phyloP scores from a whole-genome alignment of 1,139 yeast genomes.

The Saccharomyces uvarum region DNA sequence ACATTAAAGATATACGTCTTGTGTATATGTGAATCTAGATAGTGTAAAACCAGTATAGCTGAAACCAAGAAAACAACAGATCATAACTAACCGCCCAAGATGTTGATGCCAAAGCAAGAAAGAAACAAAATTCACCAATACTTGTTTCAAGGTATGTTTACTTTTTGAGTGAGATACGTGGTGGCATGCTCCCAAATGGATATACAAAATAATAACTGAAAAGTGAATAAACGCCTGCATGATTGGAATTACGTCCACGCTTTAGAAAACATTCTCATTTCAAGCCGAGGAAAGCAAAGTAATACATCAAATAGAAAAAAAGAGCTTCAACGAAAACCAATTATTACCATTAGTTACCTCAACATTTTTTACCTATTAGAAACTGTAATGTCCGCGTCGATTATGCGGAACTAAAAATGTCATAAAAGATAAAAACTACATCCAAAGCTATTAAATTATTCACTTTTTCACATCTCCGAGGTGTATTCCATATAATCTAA shows the following conservation, averaged over 20 bases:
- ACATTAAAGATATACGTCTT: background rate
- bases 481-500: background rate
- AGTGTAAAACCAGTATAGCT: background rate
- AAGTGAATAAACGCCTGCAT: background rate
- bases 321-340: background rate
- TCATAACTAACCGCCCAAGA: slow-evolving; percentile 38
- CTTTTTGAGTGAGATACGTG: background rate
- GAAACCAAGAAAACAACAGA: slow-evolving; percentile 9
- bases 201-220: background rate
- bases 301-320: background rate
- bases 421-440: background rate
- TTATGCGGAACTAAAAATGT: background rate
- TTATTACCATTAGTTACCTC: background rate
- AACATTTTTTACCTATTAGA: background rate
- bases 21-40: background rate
- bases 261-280: background rate
- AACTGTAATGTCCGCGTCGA: background rate
- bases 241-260: background rate
- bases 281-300: background rate
- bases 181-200: background rate
- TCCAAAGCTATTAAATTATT: background rate
- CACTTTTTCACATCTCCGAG: background rate
- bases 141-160: slow-evolving; percentile 90
- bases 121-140: slow-evolving; percentile 98
- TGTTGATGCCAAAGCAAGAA: slow-evolving; percentile 99